Evolutionary conservation across 495 filamentous ascomycete genomes (phyloP).

Genomic region (Geoglossum glabrum): DNA sequence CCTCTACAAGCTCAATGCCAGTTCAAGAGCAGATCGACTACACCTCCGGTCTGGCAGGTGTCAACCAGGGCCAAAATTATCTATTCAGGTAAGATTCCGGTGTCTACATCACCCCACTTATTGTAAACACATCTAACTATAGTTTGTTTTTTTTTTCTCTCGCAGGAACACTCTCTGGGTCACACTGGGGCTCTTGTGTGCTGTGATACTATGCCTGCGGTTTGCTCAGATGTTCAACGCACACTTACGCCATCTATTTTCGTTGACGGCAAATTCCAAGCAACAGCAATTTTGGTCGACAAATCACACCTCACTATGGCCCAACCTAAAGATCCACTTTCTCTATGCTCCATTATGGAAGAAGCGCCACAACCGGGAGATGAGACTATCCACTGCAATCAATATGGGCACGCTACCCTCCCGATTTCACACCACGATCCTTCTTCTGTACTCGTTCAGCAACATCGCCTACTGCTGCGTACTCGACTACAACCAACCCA

Average conservation of each 20-base stretch:
- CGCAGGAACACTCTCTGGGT: conserved; percentile 8
- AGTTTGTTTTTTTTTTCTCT: too few relatives aligned
- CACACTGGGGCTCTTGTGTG: conserved; percentile 27
- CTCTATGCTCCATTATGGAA: conserved; percentile 70
- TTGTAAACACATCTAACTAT: background rate
- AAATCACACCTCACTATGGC: conserved; percentile 4
- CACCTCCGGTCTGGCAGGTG: background rate
- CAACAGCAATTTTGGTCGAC: conserved; percentile 34
- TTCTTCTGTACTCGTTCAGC: conserved; percentile 41
- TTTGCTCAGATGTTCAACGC: conserved; percentile 41
- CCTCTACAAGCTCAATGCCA: background rate
- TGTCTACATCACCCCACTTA: background rate
- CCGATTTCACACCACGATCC: conserved; percentile 56
- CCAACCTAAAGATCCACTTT: conserved; percentile 48
- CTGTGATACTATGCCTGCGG: conserved; percentile 34
- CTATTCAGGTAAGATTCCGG: background rate
- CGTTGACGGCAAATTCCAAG: conserved; percentile 27
- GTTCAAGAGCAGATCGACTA: background rate
- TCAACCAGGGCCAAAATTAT: background rate
- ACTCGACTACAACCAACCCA: conserved; percentile 32
- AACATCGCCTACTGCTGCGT: conserved; percentile 41
- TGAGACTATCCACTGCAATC: conserved; percentile 53
- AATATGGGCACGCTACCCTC: conserved; percentile 76
- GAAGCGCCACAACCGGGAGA: conserved; percentile 70
- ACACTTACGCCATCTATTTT: conserved; percentile 51